These are phyloP conservation scores for Jimgerdemannia flammicorona DNA, from an alignment of 192 early-diverging fungal species.

Conservation along the genomic window DNA sequence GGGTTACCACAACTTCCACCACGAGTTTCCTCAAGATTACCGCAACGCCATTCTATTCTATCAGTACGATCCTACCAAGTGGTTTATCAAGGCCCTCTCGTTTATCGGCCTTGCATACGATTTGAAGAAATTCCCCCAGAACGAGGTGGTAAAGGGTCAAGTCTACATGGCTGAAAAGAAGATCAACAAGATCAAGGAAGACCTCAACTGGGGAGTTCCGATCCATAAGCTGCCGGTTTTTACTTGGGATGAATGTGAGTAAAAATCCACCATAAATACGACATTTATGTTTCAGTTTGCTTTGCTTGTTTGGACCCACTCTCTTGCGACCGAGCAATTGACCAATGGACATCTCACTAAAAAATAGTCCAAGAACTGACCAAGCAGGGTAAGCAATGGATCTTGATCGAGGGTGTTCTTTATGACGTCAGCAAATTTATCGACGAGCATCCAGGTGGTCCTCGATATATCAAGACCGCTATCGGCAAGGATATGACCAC, in stretches of 20 bases:
- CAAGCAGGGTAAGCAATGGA: conserved; percentile 62
- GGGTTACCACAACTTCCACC: conserved; percentile 87
- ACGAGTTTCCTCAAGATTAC: conserved; percentile 85
- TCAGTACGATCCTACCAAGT: conserved; percentile 86
- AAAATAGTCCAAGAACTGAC: conserved; percentile 50
- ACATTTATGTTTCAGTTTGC: no score
- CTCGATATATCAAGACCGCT: conserved; percentile 59
- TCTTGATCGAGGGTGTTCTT: conserved; percentile 79
- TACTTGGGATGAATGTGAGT: conserved; percentile 60
- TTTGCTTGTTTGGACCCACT: no score
- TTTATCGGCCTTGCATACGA: conserved; percentile 64
- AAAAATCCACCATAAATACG: not conserved
- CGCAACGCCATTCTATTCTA: conserved; percentile 75
- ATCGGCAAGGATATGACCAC: conserved; percentile 85
- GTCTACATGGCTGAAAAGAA: conserved; percentile 82
- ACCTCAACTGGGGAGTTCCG: conserved; percentile 72
- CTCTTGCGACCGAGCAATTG: no score
- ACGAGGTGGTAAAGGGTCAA: conserved; percentile 76
- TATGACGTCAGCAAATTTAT: conserved; percentile 83
- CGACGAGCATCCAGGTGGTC: conserved; percentile 87
- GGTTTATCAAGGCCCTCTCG: conserved; percentile 63
- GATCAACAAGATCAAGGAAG: conserved; percentile 50
- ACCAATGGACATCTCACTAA: not conserved
- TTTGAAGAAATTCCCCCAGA: conserved; percentile 72
- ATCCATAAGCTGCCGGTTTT: conserved; percentile 65